These are phyloP conservation scores for Neocucurbitaria cava DNA, from an alignment of 2,329 filamentous ascomycete genomes.

Conservation along the genomic window DNA sequence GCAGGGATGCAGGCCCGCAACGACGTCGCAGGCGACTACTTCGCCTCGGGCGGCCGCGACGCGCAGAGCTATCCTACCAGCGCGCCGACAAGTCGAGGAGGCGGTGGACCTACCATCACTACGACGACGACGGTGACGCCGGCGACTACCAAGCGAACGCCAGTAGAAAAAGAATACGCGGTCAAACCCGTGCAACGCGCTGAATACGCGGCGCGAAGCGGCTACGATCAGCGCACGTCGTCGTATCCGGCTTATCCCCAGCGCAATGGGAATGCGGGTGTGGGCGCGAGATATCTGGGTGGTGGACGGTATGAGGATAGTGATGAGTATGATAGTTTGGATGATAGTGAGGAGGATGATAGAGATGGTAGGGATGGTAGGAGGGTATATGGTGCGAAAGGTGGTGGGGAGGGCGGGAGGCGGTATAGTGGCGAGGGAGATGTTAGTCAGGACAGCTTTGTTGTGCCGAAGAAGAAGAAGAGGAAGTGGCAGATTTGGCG, in stretches of 20 bases:
- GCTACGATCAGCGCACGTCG: constrained; percentile 30
- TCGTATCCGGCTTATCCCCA: constrained; percentile 29
- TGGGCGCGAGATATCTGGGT: constrained; percentile 40
- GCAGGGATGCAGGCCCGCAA: constrained; percentile 36
- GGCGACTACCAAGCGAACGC: background rate
- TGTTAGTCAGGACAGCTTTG: constrained; percentile 42
- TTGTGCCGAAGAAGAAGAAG: constrained; percentile 48
- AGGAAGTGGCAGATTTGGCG: constrained; percentile 49
- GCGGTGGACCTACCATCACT: constrained; percentile 8
- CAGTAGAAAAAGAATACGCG: constrained; percentile 6
- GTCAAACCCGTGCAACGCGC: constrained; percentile 19
- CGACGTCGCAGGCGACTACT: constrained; percentile 39
- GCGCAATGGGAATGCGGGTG: constrained; percentile 32
- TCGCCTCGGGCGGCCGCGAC: constrained; percentile 30
- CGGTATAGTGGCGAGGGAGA: constrained; percentile 35
- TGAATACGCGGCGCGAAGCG: constrained; percentile 25
- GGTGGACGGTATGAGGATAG: constrained; percentile 40
- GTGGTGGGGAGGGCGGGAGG: constrained; percentile 22
- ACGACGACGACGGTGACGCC: no score
- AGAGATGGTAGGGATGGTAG: constrained; percentile 21
- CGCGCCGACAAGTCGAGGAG: constrained; percentile 2
- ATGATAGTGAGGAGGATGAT: constrained; percentile 29
- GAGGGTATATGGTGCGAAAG: constrained; percentile 38
- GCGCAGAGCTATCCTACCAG: constrained; percentile 14
- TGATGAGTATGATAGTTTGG: constrained; percentile 34